phyloP scores from a whole-genome alignment of 176 grass and related monocot species.

The Zea luxurians region DNA sequence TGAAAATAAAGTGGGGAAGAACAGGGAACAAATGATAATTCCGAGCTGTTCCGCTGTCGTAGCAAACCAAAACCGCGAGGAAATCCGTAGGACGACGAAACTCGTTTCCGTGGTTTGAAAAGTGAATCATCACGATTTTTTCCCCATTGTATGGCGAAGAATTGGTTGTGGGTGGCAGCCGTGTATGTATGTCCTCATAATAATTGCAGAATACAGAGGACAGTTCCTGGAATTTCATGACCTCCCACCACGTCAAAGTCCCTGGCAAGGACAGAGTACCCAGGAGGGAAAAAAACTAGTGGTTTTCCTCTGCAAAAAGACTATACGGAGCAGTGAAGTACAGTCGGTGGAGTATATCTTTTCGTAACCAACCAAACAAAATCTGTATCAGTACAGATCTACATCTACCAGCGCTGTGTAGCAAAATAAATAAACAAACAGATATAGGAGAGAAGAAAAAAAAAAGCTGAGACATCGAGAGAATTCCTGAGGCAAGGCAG shows the following conservation, averaged over 20 bases:
- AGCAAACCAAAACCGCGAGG: background rate
- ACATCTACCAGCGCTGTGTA: background rate
- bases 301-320: background rate
- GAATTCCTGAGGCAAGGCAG: too few relatives aligned
- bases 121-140: too few relatives aligned
- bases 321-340: slow-evolving; percentile 5
- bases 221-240: slow-evolving; percentile 6
- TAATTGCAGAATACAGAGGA: background rate
- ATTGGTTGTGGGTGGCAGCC: background rate
- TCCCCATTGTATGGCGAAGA: background rate
- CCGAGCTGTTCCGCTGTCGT: background rate
- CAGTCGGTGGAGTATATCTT: background rate
- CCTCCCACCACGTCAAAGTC: background rate
- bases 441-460: slow-evolving; percentile 28
- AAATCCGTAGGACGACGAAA: background rate
- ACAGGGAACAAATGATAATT: background rate
- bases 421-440: too few relatives aligned
- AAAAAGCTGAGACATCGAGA: too few relatives aligned
- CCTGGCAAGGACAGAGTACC: background rate
- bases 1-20: background rate
- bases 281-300: background rate
- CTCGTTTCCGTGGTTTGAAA: background rate
- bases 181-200: background rate
- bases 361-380: too few relatives aligned
- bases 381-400: background rate